Conservation (phyloP, 768 basidiomycete genomes). For the Boletus rufocinnamomeus region DNA sequence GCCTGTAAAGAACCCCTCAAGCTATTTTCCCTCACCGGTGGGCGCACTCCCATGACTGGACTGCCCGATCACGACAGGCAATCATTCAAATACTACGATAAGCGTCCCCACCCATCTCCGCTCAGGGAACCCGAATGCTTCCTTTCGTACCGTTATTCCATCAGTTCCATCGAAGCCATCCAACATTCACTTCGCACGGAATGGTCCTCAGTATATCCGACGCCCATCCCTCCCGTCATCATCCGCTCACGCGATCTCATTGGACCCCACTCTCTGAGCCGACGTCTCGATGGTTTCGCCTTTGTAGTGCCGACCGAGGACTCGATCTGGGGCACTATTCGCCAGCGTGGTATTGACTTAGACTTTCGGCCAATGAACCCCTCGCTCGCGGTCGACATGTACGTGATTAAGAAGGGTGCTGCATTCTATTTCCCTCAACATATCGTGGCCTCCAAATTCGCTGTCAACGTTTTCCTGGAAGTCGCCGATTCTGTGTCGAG, state of each 20-base stretch:
- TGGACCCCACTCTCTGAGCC: background rate
- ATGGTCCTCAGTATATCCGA: slow-evolving; percentile 16
- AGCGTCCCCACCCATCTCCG: background rate
- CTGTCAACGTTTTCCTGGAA: slow-evolving; percentile 32
- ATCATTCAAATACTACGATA: slow-evolving; percentile 12
- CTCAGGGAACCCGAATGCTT: background rate
- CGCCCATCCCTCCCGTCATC: slow-evolving; percentile 27
- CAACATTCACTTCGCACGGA: slow-evolving; percentile 8
- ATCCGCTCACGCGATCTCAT: slow-evolving; percentile 21
- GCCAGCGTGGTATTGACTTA: slow-evolving; percentile 18
- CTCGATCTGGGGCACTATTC: slow-evolving; percentile 18
- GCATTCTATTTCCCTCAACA: slow-evolving; percentile 19
- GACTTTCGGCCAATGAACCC: slow-evolving; percentile 8
- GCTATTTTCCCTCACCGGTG: slow-evolving; percentile 12
- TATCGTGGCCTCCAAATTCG: slow-evolving; percentile 19
- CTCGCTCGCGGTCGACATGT: background rate
- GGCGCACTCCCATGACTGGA: slow-evolving; percentile 9
- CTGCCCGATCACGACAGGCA: background rate
- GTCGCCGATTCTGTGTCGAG: background rate
- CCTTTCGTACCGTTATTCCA: slow-evolving; percentile 6
- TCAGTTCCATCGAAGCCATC: slow-evolving; percentile 12
- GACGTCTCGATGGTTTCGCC: slow-evolving; percentile 6
- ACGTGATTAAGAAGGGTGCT: background rate
- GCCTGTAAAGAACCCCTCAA: background rate
- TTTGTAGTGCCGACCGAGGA: slow-evolving; percentile 9